A percentile compares a stretch with the other conserved stretches of the same genome.
Conservation (phyloP, 331 rosid genomes). For the Acacia concinna region DNA sequence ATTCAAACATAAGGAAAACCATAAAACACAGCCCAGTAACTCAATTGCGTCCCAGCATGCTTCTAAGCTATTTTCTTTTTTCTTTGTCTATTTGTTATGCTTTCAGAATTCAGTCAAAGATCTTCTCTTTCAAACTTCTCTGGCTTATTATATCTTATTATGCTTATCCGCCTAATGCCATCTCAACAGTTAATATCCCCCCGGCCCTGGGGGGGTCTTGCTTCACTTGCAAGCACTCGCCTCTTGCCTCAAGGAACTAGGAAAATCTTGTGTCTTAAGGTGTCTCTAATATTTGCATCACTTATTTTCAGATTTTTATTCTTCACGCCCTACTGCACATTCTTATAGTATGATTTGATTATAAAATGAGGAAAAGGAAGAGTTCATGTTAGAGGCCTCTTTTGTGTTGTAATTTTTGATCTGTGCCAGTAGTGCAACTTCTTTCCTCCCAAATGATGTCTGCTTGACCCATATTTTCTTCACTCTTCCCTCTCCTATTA, state of each 20-base stretch:
- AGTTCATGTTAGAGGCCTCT: neutral
- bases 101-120: neutral
- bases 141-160: neutral
- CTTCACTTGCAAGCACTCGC: neutral
- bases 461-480: neutral
- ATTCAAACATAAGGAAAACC: neutral
- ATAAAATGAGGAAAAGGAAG: neutral
- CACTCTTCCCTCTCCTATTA: neutral
- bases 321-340: neutral
- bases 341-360: neutral
- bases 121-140: neutral
- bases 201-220: too few relatives aligned
- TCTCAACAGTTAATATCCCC: neutral
- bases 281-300: neutral
- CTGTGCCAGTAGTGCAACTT: neutral
- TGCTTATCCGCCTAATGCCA: neutral
- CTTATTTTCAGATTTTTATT: constrained; percentile 2
- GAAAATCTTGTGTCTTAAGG: neutral
- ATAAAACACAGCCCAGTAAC: neutral
- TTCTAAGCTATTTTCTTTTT: neutral
- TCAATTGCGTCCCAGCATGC: neutral
- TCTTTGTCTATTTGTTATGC: neutral
- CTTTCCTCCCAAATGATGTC: neutral
- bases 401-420: neutral
- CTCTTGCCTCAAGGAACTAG: neutral